phyloP scores from a whole-genome alignment of 2,329 filamentous ascomycete genomes.

The Leptodontidium sp. region DNA sequence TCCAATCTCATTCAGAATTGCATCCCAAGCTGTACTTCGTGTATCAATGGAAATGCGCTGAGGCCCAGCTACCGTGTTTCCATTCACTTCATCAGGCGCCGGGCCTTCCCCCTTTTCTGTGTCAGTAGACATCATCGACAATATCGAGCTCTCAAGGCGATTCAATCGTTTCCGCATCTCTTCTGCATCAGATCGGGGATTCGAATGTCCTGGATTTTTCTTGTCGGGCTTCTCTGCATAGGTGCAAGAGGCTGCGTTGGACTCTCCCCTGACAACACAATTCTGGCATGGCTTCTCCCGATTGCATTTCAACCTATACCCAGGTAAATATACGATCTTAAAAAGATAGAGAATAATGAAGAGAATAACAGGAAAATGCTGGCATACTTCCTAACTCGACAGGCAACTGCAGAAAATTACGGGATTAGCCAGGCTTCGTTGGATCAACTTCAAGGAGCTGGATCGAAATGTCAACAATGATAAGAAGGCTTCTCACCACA shows the following conservation, averaged over 20 bases:
- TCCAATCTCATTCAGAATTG: slow-evolving; percentile 60
- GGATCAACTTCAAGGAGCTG: neutral
- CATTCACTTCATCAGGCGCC: neutral
- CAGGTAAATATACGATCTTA: slow-evolving; percentile 16
- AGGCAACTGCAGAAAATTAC: slow-evolving; percentile 1
- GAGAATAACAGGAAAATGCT: neutral
- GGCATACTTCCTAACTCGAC: slow-evolving; percentile 23
- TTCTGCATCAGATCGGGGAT: slow-evolving; percentile 43
- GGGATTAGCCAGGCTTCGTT: neutral
- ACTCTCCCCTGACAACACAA: slow-evolving; percentile 58
- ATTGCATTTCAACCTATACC: slow-evolving; percentile 57
- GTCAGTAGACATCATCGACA: slow-evolving; percentile 55
- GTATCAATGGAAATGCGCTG: slow-evolving; percentile 33
- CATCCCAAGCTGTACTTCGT: slow-evolving; percentile 65
- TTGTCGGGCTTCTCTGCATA: slow-evolving; percentile 60
- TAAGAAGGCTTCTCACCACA: slow-evolving; percentile 1
- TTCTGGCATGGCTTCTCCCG: slow-evolving; percentile 60
- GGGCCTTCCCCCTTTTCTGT: slow-evolving; percentile 5
- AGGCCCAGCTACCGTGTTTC: slow-evolving; percentile 25
- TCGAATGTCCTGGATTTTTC: slow-evolving; percentile 41
- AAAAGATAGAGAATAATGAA: neutral
- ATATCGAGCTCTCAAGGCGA: slow-evolving; percentile 63
- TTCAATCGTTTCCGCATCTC: slow-evolving; percentile 62
- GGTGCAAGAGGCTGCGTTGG: slow-evolving; percentile 49
- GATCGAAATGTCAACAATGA: neutral